Conservation (phyloP, 2,329 filamentous ascomycete genomes). For the Tolypocladium nubicola region DNA sequence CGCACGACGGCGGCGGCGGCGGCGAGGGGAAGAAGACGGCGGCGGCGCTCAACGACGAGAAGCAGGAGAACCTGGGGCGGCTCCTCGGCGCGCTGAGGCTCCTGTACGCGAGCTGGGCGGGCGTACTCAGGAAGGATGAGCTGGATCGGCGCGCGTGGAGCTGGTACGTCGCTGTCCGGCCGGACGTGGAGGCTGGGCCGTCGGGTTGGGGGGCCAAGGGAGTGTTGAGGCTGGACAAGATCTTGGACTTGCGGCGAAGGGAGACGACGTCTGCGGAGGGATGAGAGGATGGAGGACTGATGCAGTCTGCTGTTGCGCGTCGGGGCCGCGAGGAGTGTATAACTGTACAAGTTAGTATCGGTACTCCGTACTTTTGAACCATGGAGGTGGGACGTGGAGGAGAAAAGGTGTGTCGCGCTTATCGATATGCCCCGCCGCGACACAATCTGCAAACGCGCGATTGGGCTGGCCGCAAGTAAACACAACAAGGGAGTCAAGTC, state of each 20-base stretch:
- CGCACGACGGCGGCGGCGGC: constrained; percentile 8
- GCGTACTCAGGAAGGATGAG: constrained; percentile 51
- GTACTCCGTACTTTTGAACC: no score
- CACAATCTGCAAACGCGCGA: neutral
- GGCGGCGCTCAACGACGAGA: constrained; percentile 45
- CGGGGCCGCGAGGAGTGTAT: neutral
- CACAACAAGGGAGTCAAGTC: constrained; percentile 1
- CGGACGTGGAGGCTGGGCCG: constrained; percentile 62
- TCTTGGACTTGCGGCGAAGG: constrained; percentile 45
- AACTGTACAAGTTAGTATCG: neutral
- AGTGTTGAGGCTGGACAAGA: constrained; percentile 51
- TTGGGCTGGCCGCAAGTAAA: constrained; percentile 2
- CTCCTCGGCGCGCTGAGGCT: constrained; percentile 62
- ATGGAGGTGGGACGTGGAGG: neutral
- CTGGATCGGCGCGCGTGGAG: constrained; percentile 67
- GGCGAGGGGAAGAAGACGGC: constrained; percentile 36
- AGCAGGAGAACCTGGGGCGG: constrained; percentile 57
- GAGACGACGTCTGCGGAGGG: neutral
- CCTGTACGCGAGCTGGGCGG: constrained; percentile 63
- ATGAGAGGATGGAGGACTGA: neutral
- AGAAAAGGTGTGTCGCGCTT: neutral
- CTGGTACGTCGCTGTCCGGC: constrained; percentile 71
- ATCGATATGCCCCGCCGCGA: constrained; percentile 9
- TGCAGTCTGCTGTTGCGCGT: neutral
- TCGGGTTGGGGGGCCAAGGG: constrained; percentile 81